Percentiles rank a stretch among this genome's conserved stretches.
These are phyloP conservation scores for Trichosporon sp. DNA, from an alignment of 1,284 basidiomycete genomes.

Conservation along the genomic window DNA sequence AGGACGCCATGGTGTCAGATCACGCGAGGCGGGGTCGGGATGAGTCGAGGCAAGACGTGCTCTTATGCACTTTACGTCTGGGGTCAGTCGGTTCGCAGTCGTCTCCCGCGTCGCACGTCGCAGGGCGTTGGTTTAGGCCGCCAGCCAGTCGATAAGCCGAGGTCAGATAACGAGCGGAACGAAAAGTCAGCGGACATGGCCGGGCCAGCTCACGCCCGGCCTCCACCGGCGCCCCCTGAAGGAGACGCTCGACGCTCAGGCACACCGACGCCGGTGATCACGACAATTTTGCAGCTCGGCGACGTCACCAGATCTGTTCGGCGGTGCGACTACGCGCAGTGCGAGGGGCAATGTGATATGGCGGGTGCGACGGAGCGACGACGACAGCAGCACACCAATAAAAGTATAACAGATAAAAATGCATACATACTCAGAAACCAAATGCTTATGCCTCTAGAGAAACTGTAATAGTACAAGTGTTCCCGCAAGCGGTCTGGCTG, in stretches of 20 bases:
- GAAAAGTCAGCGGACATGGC: not conserved
- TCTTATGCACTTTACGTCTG: too few relatives aligned
- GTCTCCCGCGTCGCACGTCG: not conserved
- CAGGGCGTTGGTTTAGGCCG: not conserved
- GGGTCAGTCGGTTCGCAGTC: not conserved
- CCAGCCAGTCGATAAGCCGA: not conserved
- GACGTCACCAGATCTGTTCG: too few relatives aligned
- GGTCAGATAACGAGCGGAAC: not conserved
- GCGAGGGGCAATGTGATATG: not conserved
- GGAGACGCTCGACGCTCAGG: not conserved
- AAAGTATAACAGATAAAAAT: not conserved
- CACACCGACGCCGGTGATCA: not conserved
- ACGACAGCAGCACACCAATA: not conserved
- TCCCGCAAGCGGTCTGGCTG: conserved; percentile 6
- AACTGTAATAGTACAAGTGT: conserved; percentile 5
- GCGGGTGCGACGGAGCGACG: not conserved
- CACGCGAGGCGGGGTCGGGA: too few relatives aligned
- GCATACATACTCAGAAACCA: conserved; percentile 6
- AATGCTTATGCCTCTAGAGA: conserved; percentile 7
- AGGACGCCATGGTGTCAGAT: not conserved
- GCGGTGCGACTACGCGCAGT: too few relatives aligned
- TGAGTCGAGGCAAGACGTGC: too few relatives aligned
- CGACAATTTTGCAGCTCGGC: too few relatives aligned
- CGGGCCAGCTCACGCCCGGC: not conserved
- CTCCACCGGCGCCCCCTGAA: not conserved